phyloP scores from a whole-genome alignment of 768 basidiomycete genomes.

The Xanthoconium stramineum region DNA sequence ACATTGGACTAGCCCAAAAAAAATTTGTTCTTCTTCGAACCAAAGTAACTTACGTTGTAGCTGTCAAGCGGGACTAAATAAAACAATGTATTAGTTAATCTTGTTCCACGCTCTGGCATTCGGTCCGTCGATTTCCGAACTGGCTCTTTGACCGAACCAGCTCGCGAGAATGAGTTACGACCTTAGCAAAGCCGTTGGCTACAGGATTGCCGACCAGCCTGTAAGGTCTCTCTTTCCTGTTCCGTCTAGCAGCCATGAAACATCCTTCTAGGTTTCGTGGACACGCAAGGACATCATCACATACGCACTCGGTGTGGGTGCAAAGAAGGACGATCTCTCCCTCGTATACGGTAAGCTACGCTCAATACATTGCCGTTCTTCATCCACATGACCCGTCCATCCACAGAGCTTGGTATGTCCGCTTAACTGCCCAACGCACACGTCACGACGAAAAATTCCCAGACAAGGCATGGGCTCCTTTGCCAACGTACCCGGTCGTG shows the following conservation, averaged over 20 bases:
- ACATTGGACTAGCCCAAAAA: background rate
- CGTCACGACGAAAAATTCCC: background rate
- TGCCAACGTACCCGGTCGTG: conserved; percentile 86
- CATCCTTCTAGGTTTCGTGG: conserved; percentile 63
- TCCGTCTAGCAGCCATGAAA: background rate
- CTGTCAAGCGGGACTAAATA: background rate
- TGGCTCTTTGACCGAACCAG: background rate
- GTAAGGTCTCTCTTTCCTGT: conserved; percentile 37
- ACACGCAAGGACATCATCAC: conserved; percentile 78
- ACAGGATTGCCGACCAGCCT: conserved; percentile 46
- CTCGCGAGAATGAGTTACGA: conserved; percentile 31
- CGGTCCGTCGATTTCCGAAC: background rate
- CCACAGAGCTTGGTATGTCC: conserved; percentile 49
- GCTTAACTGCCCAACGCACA: background rate
- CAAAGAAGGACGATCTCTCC: conserved; percentile 66
- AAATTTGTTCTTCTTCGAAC: background rate
- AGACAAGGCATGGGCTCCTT: conserved; percentile 69
- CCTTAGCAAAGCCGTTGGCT: conserved; percentile 66
- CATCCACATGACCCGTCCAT: background rate
- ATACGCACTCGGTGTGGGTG: conserved; percentile 80
- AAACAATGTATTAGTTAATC: background rate
- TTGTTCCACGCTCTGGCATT: background rate
- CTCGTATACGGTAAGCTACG: conserved; percentile 63
- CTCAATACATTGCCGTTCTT: background rate
- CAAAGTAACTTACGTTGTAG: background rate